Base-by-base conservation (phyloP, 805 yeast species). In the Kuraishia hungarica region DNA sequence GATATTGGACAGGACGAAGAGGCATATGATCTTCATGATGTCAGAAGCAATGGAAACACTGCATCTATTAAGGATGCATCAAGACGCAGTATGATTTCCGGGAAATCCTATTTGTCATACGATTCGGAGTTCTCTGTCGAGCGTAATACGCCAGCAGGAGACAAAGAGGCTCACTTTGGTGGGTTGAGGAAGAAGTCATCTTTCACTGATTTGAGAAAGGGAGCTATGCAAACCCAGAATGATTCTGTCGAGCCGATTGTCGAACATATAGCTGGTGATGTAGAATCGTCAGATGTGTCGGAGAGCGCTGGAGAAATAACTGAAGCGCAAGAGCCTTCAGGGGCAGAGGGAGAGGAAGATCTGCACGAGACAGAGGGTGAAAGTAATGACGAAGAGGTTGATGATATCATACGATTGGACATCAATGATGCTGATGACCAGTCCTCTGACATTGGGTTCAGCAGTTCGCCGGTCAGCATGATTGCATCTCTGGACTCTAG, bases 101-200 rank as follows among this genome's bases (percentile, higher is more conserved):
- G 67, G 2, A 73, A 73, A 56, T 83, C 87, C 1, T 83, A 82
- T 60, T 59, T 82, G 51, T 80, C 86, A 47, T 84, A 83, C 58
- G 87, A 83, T 62, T 82, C 87, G 0, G 79, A 77, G 1, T 69
- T 78, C 49, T 80, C 86, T 5, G 54, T 56, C 2, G 54, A 53
- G 28, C 43, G 7, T 56, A 66, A 19, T 59, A 35, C 4, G 59
- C 68, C 2, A 52, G 10, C 29, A 26, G 29, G 10, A 26, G 58
- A n/a, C 20, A 29, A 54, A 8, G 58, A 57, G 15, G 66, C 60
- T 15, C n/a, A 28, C 2, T 13, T 20, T 48, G 58, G 53, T 21
- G 67, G 61, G 4, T 70, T 78, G 58, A 69, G 65, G 55, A 84
- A 83, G 66, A 84, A 83, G 63, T 67, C 67, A 8, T 83, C 80